These are phyloP conservation scores for Dactylis glomerata DNA, from an alignment of 176 grass and related monocot genomes.

Conservation along the genomic window DNA sequence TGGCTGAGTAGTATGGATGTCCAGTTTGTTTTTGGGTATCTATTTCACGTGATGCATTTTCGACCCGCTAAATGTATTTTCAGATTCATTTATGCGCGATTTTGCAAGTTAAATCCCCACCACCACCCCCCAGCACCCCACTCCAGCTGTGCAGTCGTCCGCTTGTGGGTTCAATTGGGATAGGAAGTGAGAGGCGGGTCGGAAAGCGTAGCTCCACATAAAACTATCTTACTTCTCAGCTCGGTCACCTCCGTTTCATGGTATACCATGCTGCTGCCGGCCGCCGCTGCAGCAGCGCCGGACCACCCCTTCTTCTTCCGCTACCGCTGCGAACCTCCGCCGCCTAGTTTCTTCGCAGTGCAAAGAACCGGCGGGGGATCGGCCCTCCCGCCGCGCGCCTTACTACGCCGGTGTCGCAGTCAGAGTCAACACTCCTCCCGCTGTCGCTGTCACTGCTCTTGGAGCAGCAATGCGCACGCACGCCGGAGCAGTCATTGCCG, in stretches of 20 bases:
- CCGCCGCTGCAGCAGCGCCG: conserved; percentile 16
- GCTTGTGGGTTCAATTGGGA: too few species aligned
- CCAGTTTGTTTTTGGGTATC: too few species aligned
- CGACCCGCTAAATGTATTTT: too few species aligned
- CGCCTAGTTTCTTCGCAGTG: background rate
- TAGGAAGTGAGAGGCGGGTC: conserved; percentile 36
- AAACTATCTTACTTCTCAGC: background rate
- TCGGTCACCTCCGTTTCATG: conserved; percentile 32
- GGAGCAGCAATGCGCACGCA: conserved; percentile 20
- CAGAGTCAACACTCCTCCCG: background rate
- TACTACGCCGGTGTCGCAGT: conserved; percentile 5
- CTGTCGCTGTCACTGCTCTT: background rate
- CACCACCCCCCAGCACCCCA: too few species aligned
- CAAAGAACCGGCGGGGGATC: background rate
- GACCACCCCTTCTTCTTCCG: conserved; percentile 24
- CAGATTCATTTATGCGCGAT: too few species aligned
- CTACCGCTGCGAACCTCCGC: background rate
- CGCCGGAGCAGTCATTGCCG: background rate
- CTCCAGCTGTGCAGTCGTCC: too few species aligned
- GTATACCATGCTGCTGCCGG: conserved; percentile 50
- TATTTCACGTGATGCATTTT: too few species aligned
- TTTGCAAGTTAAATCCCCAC: too few species aligned
- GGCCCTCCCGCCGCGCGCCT: background rate
- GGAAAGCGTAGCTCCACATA: background rate
- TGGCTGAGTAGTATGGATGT: too few species aligned